These are phyloP conservation scores for Eucalyptus regnans DNA, from an alignment of 345 rosid species.

Conservation along the genomic window DNA sequence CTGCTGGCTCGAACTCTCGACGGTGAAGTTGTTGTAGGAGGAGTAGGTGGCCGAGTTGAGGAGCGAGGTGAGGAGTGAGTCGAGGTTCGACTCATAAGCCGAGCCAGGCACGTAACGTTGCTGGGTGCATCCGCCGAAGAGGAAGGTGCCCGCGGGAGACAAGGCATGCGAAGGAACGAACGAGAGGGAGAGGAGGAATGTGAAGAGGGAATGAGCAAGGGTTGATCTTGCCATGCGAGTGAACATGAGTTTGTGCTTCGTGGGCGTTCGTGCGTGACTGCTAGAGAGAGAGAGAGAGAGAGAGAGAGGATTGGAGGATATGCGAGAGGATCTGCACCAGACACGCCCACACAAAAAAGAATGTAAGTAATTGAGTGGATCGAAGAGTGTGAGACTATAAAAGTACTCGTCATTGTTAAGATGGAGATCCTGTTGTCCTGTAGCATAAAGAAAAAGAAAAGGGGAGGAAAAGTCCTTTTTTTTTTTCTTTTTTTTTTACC, in stretches of 20 bases:
- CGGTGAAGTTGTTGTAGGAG: slow-evolving; percentile 88
- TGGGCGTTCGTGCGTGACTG: not conserved
- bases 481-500: not conserved
- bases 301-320: not conserved
- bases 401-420: not conserved
- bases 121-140: slow-evolving; percentile 74
- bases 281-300: not conserved
- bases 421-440: not conserved
- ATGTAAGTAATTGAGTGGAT: not conserved
- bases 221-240: not conserved
- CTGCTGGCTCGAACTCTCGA: slow-evolving; percentile 51
- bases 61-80: slow-evolving; percentile 79
- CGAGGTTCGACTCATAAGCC: slow-evolving; percentile 68
- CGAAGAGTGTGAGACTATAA: not conserved
- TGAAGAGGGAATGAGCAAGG: not conserved
- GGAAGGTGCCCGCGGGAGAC: slow-evolving; percentile 32
- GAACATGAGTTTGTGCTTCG: not conserved
- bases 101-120: slow-evolving; percentile 37
- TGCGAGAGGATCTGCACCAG: not conserved
- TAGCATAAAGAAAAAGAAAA: not conserved
- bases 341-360: not conserved
- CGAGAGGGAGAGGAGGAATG: not conserved
- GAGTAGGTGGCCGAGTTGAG: slow-evolving; percentile 94
- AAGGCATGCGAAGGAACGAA: not conserved
- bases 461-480: not conserved